phyloP scores from a whole-genome alignment of 2,329 filamentous ascomycete species.

The Paecilomyces formosus region DNA sequence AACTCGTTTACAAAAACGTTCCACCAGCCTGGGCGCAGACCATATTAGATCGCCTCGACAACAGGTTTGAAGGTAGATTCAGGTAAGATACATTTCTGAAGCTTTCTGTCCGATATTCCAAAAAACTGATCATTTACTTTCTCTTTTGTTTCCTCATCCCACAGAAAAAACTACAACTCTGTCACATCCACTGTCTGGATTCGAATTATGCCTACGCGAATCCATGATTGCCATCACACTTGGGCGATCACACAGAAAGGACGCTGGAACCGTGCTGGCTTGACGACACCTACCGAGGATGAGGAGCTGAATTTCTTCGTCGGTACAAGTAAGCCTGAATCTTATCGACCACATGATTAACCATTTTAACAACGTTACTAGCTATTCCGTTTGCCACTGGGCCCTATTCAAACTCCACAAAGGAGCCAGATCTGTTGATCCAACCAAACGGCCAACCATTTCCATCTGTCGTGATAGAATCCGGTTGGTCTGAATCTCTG shows the following conservation, averaged over 20 bases:
- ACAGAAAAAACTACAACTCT: constrained; percentile 2
- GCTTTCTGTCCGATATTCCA: too few relatives aligned
- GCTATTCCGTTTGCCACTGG: constrained; percentile 2
- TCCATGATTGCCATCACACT: constrained; percentile 1
- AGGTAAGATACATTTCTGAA: too few relatives aligned
- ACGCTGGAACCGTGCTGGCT: background rate
- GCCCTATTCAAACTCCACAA: constrained; percentile 8
- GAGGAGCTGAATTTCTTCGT: background rate
- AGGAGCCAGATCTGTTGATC: constrained; percentile 9
- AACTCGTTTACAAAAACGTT: too few relatives aligned
- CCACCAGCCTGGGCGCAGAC: too few relatives aligned
- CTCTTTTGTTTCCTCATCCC: too few relatives aligned
- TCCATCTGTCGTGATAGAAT: constrained; percentile 4
- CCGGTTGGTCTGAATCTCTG: constrained; percentile 2
- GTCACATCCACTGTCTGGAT: background rate
- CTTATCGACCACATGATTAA: background rate
- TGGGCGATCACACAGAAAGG: background rate
- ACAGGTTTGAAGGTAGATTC: too few relatives aligned
- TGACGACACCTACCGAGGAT: background rate
- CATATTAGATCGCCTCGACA: too few relatives aligned
- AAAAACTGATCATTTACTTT: too few relatives aligned
- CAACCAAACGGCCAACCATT: constrained; percentile 1
- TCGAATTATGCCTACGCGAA: background rate
- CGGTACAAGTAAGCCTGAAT: background rate
- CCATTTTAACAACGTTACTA: background rate